A percentile compares a stretch with the other conserved stretches of the same genome.
Evolutionary conservation across 768 basidiomycete genomes (phyloP).

Genomic region (Kockovaella imperatae): DNA sequence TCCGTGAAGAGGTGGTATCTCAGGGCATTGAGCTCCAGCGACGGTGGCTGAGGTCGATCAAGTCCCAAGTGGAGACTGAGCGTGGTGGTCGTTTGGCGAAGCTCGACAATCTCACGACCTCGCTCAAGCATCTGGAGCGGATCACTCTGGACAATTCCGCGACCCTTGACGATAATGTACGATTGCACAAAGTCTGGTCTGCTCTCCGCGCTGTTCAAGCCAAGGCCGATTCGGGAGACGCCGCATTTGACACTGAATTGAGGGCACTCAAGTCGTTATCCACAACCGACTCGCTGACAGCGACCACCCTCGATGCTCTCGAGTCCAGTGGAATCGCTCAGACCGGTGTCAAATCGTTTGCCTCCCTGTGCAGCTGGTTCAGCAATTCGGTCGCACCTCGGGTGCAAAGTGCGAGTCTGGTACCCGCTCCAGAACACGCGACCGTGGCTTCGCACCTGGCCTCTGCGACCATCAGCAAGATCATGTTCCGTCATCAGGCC

Average conservation of each 20-base stretch:
- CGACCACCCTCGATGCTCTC: conserved; percentile 61
- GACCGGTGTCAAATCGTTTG: conserved; percentile 67
- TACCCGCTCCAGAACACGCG: conserved; percentile 69
- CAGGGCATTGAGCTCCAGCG: conserved; percentile 97
- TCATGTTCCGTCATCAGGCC: conserved; percentile 65
- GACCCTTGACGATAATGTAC: conserved; percentile 87
- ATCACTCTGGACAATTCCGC: conserved; percentile 82
- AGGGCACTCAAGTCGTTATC: conserved; percentile 59
- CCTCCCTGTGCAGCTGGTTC: conserved; percentile 89
- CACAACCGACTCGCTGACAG: conserved; percentile 57
- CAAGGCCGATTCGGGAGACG: conserved; percentile 58
- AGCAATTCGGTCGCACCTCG: conserved; percentile 69
- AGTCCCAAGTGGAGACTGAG: conserved; percentile 90
- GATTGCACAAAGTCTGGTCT: conserved; percentile 85
- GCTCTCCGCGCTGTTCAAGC: conserved; percentile 72
- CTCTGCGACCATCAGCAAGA: conserved; percentile 63
- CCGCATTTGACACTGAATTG: conserved; percentile 83
- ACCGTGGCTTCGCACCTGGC: conserved; percentile 80
- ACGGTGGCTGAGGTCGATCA: conserved; percentile 92
- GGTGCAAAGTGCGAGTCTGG: conserved; percentile 79
- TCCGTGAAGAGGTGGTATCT: conserved; percentile 88
- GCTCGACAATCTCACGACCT: conserved; percentile 82
- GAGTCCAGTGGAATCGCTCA: conserved; percentile 37
- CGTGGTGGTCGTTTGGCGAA: conserved; percentile 91
- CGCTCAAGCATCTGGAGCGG: conserved; percentile 82